Base-by-base conservation (phyloP, 768 basidiomycete species). In the Inosperma sp. region DNA sequence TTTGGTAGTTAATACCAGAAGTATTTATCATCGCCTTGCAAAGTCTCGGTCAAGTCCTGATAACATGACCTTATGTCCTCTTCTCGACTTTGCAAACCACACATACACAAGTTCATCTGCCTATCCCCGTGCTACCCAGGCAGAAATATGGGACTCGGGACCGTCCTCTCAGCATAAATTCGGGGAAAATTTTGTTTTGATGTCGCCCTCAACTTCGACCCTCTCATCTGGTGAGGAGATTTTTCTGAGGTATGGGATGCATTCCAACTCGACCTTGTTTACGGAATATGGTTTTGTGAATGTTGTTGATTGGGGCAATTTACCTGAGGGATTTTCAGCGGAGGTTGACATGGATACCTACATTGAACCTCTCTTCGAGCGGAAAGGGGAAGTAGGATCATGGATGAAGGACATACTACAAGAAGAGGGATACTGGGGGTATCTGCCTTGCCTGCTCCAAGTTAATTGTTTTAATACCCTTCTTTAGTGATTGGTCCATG, bases 21-120 rank as follows among this genome's bases (percentile, higher is more conserved):
- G 88, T 63, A 80, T 97, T 17, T 93, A 81, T 65, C 80, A 82
- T 62, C 83, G 78, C 53, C 65, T 84, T 35, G 78, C 72, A 56
- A 59, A 68, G 23, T 62, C 66, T 14, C 72, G 67, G 42, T 73
- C 76, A 9, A 74, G 84, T 58, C 74, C 80, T 23, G 80, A 92
- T 64, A 93, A 95, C 61, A 68, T 93, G 52, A 89, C 93, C 0
- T 74, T 98, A 51, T 89, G 88, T 53, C 95, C 95, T 7, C 74
- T 96, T 27, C 73, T 96, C 46, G 95, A 98, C 69, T 86, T 97
- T 54, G 90, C 90, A 12, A 96, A 96, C 58, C 93, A 96, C 57
- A 71, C 72, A 2, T 56, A 70, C 33, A 44, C 61, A 29, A 62
- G 63, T 33, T 67, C 74, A 8, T 70, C 73, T 49, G 76, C 80